Conservation (phyloP, 1,284 basidiomycete species). For the Cutaneotrichosporon cyanovorans region DNA sequence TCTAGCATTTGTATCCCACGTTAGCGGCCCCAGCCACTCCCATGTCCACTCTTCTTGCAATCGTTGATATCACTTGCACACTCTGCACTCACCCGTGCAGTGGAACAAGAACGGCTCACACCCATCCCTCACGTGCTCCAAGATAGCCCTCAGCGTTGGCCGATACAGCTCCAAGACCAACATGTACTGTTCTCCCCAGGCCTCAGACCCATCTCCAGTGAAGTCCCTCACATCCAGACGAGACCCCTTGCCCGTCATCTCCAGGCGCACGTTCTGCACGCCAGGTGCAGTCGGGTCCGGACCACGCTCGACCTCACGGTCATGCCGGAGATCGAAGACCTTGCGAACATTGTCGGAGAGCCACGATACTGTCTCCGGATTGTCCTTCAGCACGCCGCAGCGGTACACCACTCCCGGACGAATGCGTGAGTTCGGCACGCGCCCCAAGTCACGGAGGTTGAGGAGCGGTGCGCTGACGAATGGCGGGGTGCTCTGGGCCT, state of each 20-base stretch:
- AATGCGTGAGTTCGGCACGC: constrained; percentile 4
- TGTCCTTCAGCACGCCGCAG: constrained; percentile 2
- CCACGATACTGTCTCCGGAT: constrained; percentile 3
- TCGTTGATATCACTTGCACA: background rate
- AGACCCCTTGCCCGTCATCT: background rate
- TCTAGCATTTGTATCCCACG: too few species aligned
- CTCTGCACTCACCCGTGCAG: constrained; percentile 12
- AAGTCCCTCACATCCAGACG: constrained; percentile 5
- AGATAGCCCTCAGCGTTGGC: constrained; percentile 5
- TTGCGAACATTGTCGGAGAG: constrained; percentile 1
- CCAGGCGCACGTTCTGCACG: constrained; percentile 4
- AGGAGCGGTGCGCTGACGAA: constrained; percentile 7
- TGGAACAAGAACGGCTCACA: constrained; percentile 12
- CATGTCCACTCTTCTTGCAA: too few species aligned
- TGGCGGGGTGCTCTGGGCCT: constrained; percentile 6
- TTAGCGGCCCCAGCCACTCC: too few species aligned
- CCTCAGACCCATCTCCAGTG: constrained; percentile 8
- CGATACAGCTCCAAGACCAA: constrained; percentile 1
- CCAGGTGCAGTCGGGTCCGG: constrained; percentile 8
- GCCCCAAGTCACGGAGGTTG: constrained; percentile 15
- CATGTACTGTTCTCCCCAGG: constrained; percentile 9
- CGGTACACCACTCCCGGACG: constrained; percentile 6
- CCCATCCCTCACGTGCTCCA: constrained; percentile 12
- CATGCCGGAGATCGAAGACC: constrained; percentile 12
- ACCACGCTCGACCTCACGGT: background rate